Evolutionary conservation across 2,329 filamentous ascomycete species (phyloP).

Genomic region (Colletotrichum neosansevieriae): DNA sequence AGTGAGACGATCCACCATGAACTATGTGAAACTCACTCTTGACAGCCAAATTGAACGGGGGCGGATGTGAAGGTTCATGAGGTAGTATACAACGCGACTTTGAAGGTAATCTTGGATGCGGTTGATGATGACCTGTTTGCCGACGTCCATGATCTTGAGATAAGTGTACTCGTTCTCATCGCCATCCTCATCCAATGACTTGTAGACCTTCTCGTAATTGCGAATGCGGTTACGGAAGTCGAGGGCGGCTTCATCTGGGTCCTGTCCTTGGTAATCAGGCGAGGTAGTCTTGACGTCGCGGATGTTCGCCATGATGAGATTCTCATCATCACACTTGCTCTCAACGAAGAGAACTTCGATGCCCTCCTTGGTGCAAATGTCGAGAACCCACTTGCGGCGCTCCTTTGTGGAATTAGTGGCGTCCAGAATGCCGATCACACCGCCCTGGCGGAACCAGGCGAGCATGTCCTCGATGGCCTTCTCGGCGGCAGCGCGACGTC

Average conservation of each 20-base stretch:
- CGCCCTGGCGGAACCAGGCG: slow-evolving; percentile 84
- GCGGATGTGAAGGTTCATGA: slow-evolving; percentile 98
- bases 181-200: slow-evolving; percentile 84
- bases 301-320: slow-evolving; percentile 98
- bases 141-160: slow-evolving; percentile 96
- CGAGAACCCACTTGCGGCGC: slow-evolving; percentile 90
- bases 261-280: slow-evolving; percentile 93
- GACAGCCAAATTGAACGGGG: slow-evolving; percentile 97
- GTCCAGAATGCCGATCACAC: slow-evolving; percentile 92
- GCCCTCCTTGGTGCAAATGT: slow-evolving; percentile 78
- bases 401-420: slow-evolving; percentile 96
- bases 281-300: slow-evolving; percentile 97
- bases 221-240: slow-evolving; percentile 95
- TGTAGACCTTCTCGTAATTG: slow-evolving; percentile 97
- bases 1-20: neutral
- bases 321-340: slow-evolving; percentile 95
- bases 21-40: slow-evolving; percentile 69
- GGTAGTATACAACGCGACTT: slow-evolving; percentile 95
- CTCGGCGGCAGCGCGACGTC: slow-evolving; percentile 88
- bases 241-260: slow-evolving; percentile 88
- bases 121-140: slow-evolving; percentile 97
- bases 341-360: slow-evolving; percentile 97
- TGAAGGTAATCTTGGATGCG: slow-evolving; percentile 96
- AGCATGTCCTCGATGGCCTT: slow-evolving; percentile 95
- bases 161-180: slow-evolving; percentile 92